Evolutionary conservation across 352 stramenopile species (phyloP).

Genomic region (Thalassiosira tumida): DNA sequence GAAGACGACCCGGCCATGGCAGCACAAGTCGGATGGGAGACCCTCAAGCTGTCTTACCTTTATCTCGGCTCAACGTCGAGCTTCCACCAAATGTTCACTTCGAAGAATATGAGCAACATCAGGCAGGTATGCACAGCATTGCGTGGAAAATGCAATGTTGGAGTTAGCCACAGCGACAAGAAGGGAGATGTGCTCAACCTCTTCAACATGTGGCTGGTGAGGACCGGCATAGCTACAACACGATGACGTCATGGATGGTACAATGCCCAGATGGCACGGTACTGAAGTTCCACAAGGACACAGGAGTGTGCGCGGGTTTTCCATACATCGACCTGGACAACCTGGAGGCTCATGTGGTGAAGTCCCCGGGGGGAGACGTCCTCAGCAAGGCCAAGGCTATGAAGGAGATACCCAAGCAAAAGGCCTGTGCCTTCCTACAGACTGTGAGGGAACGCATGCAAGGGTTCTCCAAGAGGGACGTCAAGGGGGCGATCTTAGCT

Average conservation of each 20-base stretch:
- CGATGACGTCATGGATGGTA: background rate
- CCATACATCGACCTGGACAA: background rate
- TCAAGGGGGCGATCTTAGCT: background rate
- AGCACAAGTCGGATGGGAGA: no score
- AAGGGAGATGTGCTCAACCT: background rate
- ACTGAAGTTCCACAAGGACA: background rate
- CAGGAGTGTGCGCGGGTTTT: background rate
- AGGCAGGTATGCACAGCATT: background rate
- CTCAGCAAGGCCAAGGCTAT: no score
- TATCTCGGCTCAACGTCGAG: background rate
- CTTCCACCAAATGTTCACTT: constrained; percentile 1
- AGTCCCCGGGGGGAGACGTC: no score
- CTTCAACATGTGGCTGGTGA: background rate
- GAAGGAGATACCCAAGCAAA: background rate
- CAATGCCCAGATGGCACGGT: background rate
- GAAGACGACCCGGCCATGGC: no score
- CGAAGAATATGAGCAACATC: background rate
- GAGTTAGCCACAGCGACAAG: background rate
- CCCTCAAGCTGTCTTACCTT: background rate
- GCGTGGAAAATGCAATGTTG: background rate
- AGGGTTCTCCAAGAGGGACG: constrained; percentile 59
- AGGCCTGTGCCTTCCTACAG: constrained; percentile 11
- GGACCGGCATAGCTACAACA: background rate
- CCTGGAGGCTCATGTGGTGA: background rate
- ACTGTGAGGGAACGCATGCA: constrained; percentile 44